Percentiles rank a stretch among this genome's conserved stretches.
These are phyloP conservation scores for Penicillium hordei DNA, from an alignment of 2,329 filamentous ascomycete species.

Conservation along the genomic window DNA sequence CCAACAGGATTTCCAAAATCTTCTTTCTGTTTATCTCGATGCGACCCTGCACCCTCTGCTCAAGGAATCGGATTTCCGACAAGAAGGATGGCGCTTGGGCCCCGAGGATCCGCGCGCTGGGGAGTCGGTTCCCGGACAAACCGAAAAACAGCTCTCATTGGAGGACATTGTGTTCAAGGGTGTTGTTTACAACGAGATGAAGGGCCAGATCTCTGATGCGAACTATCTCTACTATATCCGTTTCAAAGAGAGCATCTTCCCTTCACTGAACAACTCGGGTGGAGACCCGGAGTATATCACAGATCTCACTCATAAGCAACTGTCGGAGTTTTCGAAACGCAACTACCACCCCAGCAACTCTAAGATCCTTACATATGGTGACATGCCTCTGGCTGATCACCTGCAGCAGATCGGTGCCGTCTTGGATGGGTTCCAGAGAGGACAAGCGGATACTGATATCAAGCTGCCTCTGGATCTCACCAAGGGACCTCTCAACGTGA, in stretches of 20 bases:
- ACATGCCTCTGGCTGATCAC: slow-evolving; percentile 83
- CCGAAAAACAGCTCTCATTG: slow-evolving; percentile 63
- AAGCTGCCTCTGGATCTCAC: slow-evolving; percentile 73
- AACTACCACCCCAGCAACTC: slow-evolving; percentile 98
- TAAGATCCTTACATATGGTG: slow-evolving; percentile 92
- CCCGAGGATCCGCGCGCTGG: slow-evolving; percentile 77
- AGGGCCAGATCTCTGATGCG: slow-evolving; percentile 96
- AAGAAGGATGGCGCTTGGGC: slow-evolving; percentile 95
- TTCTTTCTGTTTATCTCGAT: slow-evolving; percentile 95
- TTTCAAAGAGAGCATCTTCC: slow-evolving; percentile 93
- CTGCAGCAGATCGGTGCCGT: slow-evolving; percentile 74
- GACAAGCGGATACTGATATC: slow-evolving; percentile 68
- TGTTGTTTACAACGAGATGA: slow-evolving; percentile 99
- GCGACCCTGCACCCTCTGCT: slow-evolving; percentile 87
- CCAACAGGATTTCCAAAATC: slow-evolving; percentile 87
- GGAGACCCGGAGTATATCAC: slow-evolving; percentile 97
- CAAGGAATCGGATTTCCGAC: slow-evolving; percentile 87
- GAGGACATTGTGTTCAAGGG: slow-evolving; percentile 78
- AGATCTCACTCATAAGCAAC: slow-evolving; percentile 85
- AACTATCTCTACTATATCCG: slow-evolving; percentile 94
- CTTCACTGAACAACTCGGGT: slow-evolving; percentile 92
- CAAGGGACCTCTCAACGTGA: slow-evolving; percentile 66
- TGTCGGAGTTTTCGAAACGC: slow-evolving; percentile 82
- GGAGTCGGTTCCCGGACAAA: slow-evolving; percentile 45
- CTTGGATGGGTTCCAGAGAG: slow-evolving; percentile 70